phyloP scores from a whole-genome alignment of 805 yeast species.

The Zygosaccharomyces lentus region DNA sequence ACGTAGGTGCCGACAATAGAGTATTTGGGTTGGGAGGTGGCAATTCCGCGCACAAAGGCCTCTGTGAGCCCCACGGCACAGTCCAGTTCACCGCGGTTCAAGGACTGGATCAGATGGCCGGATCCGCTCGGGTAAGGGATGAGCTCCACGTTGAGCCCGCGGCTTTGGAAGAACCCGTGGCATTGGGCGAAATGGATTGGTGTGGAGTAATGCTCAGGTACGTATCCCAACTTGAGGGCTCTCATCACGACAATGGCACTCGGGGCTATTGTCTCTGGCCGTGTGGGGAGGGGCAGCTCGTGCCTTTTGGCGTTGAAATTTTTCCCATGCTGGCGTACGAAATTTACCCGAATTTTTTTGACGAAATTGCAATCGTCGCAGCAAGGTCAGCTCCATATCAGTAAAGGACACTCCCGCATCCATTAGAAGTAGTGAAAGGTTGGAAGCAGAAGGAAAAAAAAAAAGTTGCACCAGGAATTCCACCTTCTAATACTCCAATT shows the following conservation, averaged over 20 bases:
- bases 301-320: neutral
- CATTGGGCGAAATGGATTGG: constrained; percentile 70
- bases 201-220: constrained; percentile 90
- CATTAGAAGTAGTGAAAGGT: neutral
- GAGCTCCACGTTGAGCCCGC: constrained; percentile 53
- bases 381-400: neutral
- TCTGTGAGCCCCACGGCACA: constrained; percentile 87
- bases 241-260: constrained; percentile 10
- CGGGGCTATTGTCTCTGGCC: neutral
- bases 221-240: constrained; percentile 62
- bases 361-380: neutral
- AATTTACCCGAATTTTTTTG: constrained; percentile 1
- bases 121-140: constrained; percentile 80
- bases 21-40: constrained; percentile 43
- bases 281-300: neutral
- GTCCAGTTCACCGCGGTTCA: constrained; percentile 61
- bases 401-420: neutral
- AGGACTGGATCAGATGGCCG: constrained; percentile 75
- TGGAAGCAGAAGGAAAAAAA: neutral
- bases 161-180: constrained; percentile 50
- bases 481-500: neutral
- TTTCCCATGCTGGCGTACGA: neutral
- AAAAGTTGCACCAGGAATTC: neutral
- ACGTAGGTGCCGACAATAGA: constrained; percentile 79
- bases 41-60: constrained; percentile 80